Evolutionary conservation across 179 eudicot species (phyloP).

Genomic region (Patellifolia procumbens): DNA sequence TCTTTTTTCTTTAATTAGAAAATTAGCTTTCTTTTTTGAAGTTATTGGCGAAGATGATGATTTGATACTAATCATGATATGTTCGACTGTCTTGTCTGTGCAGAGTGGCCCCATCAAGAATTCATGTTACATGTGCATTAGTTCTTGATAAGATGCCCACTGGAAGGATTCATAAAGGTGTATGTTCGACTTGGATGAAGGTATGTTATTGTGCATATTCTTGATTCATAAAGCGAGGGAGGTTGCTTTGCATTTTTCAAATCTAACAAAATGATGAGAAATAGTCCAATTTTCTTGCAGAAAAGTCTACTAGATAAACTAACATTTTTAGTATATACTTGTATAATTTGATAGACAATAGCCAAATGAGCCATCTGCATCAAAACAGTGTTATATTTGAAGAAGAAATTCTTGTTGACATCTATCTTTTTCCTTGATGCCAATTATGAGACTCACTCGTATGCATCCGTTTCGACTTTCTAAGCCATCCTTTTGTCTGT

Average conservation of each 20-base stretch:
- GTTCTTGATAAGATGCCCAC: slow-evolving; percentile 81
- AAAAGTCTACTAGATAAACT: not conserved
- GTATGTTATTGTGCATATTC: slow-evolving; percentile 34
- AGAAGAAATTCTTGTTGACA: not conserved
- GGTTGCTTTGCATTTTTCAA: not conserved
- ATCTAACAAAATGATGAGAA: not conserved
- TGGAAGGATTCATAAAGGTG: slow-evolving; percentile 88
- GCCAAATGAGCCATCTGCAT: not conserved
- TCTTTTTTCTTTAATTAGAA: not conserved
- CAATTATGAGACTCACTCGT: too few species aligned
- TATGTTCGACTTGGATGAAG: slow-evolving; percentile 99
- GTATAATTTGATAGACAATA: not conserved
- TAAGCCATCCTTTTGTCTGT: not conserved
- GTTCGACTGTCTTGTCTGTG: slow-evolving; percentile 20
- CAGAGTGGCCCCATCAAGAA: slow-evolving; percentile 88
- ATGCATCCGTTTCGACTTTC: too few species aligned
- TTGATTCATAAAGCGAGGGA: not conserved
- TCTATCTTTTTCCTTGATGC: not conserved
- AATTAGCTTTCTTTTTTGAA: not conserved
- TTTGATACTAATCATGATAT: not conserved
- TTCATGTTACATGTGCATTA: slow-evolving; percentile 93
- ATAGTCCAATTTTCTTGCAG: not conserved
- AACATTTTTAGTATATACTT: not conserved
- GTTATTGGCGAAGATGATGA: not conserved
- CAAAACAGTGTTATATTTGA: not conserved